Evolutionary conservation across 1,284 basidiomycete genomes (phyloP), one percentile per base, ranked within the genome.

Genomic region (Pterula multifida): DNA sequence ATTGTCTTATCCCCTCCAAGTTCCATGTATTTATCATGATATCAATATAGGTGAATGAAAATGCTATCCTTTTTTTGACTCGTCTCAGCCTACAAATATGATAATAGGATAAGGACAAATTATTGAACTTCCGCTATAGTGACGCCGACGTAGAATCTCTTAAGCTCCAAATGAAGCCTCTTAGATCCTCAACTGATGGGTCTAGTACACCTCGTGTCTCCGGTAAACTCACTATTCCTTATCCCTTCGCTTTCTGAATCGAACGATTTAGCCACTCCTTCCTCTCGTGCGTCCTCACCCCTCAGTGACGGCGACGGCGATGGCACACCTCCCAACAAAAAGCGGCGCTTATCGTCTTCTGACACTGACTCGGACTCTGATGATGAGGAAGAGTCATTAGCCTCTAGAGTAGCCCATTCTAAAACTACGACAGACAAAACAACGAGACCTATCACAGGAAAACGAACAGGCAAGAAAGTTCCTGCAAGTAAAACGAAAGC

Each of bases 71-170:
- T 32, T 23, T 50, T 25, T 32, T 25, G 26, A 26, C 35, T 28
- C 28, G 48, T 19, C 49, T 26, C 50, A 26, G 23, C 42, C 32
- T 22, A 42, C 45, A 12, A 47, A 55, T 47, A 28, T 50, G 24
- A 47, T 44, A 48, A 42, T 61, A 94, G 86, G 89, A 90, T 63
- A 73, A 75, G 47, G 78, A 77, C 47, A 78, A 79, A 59, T 69
- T 95, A 23, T 70, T 86, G 12, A 84, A 91, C 65, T 86, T 96
- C 62, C 72, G 78, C 54, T 84, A 90, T 65, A 68, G 71, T 35
- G 77, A 90, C 65, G 72, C 76, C 36, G 77, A 87, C 61, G 76
- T 89, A 46, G 62, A 71, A 32, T 84, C 84, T 3, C 64, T 94
- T 50, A 73, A 83, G 53, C 80, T 81, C 59, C 86, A 88, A 64